Evolutionary conservation across 2,329 filamentous ascomycete genomes (phyloP).

Genomic region (Mycosphaerella sp.): DNA sequence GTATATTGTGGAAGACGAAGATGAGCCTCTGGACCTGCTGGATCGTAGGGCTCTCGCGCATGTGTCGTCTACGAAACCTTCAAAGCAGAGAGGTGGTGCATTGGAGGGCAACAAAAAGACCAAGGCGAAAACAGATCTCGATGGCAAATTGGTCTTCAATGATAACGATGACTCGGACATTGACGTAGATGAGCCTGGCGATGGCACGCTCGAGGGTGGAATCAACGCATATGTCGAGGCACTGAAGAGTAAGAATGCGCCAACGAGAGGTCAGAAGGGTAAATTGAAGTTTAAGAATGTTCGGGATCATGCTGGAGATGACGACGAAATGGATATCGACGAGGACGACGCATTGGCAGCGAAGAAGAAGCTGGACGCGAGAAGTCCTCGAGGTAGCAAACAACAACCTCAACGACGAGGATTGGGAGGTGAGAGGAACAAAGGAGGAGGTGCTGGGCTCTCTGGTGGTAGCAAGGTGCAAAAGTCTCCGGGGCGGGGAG

Average conservation of each 20-base stretch:
- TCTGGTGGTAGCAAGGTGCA: constrained; percentile 20
- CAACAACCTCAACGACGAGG: constrained; percentile 24
- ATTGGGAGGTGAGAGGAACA: constrained; percentile 25
- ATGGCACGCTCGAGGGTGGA: constrained; percentile 42
- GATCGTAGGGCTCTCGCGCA: constrained; percentile 83
- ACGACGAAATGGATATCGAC: constrained; percentile 44
- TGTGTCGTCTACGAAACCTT: constrained; percentile 84
- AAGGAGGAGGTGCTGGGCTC: not conserved
- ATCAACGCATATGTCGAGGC: constrained; percentile 59
- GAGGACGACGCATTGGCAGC: constrained; percentile 36
- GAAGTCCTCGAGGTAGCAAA: constrained; percentile 17
- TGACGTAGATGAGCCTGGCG: constrained; percentile 45
- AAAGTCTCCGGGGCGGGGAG: constrained; percentile 19
- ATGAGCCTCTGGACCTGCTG: constrained; percentile 89
- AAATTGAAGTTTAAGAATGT: constrained; percentile 56
- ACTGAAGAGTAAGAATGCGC: constrained; percentile 54
- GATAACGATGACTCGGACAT: constrained; percentile 33
- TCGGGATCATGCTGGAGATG: constrained; percentile 30
- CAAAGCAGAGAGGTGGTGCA: constrained; percentile 50
- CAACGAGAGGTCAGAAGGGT: constrained; percentile 53
- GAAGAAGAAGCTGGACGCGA: constrained; percentile 32
- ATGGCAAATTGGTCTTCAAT: constrained; percentile 75
- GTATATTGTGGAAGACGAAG: constrained; percentile 90
- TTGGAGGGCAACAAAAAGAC: constrained; percentile 39
- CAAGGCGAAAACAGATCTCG: constrained; percentile 64